These are phyloP conservation scores for Mycena albidolilacea DNA, from an alignment of 768 basidiomycete species.

Conservation along the genomic window DNA sequence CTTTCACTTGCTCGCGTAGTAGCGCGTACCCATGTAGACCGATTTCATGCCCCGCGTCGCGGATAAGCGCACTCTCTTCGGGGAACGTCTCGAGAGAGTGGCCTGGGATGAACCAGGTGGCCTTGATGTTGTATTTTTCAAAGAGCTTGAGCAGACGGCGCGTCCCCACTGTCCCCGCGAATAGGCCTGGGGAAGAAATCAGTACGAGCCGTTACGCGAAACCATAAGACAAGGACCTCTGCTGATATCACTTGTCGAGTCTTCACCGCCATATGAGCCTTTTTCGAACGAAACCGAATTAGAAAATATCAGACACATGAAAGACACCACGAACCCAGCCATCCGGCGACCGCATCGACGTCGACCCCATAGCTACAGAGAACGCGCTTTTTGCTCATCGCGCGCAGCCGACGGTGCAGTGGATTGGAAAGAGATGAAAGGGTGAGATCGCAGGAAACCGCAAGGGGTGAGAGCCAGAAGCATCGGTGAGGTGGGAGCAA, in stretches of 20 bases:
- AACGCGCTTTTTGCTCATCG: conserved; percentile 68
- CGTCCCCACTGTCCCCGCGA: conserved; percentile 81
- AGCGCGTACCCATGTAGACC: conserved; percentile 43
- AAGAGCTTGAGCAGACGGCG: conserved; percentile 81
- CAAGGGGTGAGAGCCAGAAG: background rate
- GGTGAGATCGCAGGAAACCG: no score
- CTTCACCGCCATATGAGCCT: conserved; percentile 81
- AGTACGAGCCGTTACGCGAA: background rate
- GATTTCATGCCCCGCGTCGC: conserved; percentile 84
- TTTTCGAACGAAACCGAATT: background rate
- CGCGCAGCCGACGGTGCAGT: background rate
- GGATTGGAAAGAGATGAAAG: background rate
- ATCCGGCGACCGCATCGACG: conserved; percentile 84
- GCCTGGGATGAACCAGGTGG: conserved; percentile 86
- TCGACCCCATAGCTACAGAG: conserved; percentile 79
- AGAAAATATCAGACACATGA: background rate
- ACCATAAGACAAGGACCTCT: conserved; percentile 47
- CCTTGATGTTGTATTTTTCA: conserved; percentile 74
- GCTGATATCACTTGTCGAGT: conserved; percentile 79
- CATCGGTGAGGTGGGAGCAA: background rate
- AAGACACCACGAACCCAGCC: conserved; percentile 57
- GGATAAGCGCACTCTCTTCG: conserved; percentile 74
- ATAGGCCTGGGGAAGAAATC: conserved; percentile 64
- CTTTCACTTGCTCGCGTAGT: background rate
- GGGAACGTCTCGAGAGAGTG: conserved; percentile 86